Percentiles rank a stretch among this genome's conserved stretches.
phyloP scores from a whole-genome alignment of 2,329 filamentous ascomycete genomes.

The Penicillium freii region DNA sequence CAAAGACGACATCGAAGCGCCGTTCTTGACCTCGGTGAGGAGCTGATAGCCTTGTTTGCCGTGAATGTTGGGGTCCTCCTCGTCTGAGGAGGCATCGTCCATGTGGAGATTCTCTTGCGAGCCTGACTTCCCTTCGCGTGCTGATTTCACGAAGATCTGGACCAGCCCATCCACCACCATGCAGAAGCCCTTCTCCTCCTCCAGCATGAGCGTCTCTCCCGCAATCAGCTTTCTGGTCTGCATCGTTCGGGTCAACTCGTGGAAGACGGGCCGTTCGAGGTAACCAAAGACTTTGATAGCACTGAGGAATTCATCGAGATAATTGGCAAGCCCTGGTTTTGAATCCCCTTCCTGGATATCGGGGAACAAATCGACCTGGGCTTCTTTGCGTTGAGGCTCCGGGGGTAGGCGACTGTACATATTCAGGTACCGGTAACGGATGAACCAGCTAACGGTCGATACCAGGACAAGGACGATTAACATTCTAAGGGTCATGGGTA shows the following conservation, averaged over 20 bases:
- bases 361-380: slow-evolving; percentile 90
- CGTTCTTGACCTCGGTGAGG: slow-evolving; percentile 94
- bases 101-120: slow-evolving; percentile 41
- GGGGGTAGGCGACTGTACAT: slow-evolving; percentile 94
- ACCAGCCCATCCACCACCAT: slow-evolving; percentile 94
- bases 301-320: slow-evolving; percentile 94
- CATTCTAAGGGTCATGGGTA: slow-evolving; percentile 52
- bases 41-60: slow-evolving; percentile 86
- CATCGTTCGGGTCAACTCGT: slow-evolving; percentile 96
- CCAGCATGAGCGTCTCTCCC: slow-evolving; percentile 88
- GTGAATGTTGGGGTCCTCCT: slow-evolving; percentile 63
- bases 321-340: slow-evolving; percentile 91
- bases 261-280: slow-evolving; percentile 91
- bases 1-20: slow-evolving; percentile 94
- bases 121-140: slow-evolving; percentile 46
- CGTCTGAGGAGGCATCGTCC: slow-evolving; percentile 57
- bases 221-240: slow-evolving; percentile 95
- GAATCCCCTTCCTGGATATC: slow-evolving; percentile 85
- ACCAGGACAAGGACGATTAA: slow-evolving; percentile 73
- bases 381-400: slow-evolving; percentile 93
- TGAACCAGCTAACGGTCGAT: slow-evolving; percentile 88
- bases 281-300: slow-evolving; percentile 99
- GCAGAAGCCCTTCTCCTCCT: slow-evolving; percentile 98
- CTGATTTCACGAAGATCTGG: slow-evolving; percentile 96
- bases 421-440: slow-evolving; percentile 92